Evolutionary conservation across 2,329 filamentous ascomycete genomes (phyloP).

Genomic region (Hymenotorrendiella dingleyae): DNA sequence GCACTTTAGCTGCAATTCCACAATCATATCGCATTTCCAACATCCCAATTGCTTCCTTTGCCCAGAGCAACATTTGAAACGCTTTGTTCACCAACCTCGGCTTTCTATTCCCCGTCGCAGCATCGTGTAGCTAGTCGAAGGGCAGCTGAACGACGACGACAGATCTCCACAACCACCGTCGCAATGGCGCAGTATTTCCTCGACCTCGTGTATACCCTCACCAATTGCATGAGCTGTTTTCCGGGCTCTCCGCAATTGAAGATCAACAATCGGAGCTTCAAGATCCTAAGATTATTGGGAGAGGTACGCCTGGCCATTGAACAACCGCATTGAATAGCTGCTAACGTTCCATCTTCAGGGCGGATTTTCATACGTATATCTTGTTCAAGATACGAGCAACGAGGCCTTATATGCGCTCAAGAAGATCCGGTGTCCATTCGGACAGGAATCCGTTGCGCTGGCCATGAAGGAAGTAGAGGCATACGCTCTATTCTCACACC

Average conservation of each 20-base stretch:
- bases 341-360: slow-evolving; percentile 51
- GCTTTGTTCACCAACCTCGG: too few relatives aligned
- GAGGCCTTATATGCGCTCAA: slow-evolving; percentile 90
- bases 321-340: neutral
- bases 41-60: too few relatives aligned
- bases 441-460: slow-evolving; percentile 88
- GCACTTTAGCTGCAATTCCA: too few relatives aligned
- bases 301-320: slow-evolving; percentile 53
- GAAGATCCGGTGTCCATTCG: slow-evolving; percentile 98
- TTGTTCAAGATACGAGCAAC: slow-evolving; percentile 83
- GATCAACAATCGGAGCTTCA: slow-evolving; percentile 92
- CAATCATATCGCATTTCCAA: too few relatives aligned
- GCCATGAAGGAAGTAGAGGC: slow-evolving; percentile 97
- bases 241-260: slow-evolving; percentile 89
- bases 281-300: slow-evolving; percentile 87
- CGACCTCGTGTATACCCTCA: slow-evolving; percentile 85
- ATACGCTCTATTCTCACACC: slow-evolving; percentile 80
- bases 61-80: too few relatives aligned
- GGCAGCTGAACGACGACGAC: slow-evolving; percentile 2
- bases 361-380: slow-evolving; percentile 98
- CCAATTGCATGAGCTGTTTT: slow-evolving; percentile 95
- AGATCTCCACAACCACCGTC: slow-evolving; percentile 11
- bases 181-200: slow-evolving; percentile 77
- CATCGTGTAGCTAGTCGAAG: too few relatives aligned
- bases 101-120: too few relatives aligned